Evolutionary conservation across 2,329 filamentous ascomycete genomes (phyloP).

Genomic region (Penicillium psychrosexuale): DNA sequence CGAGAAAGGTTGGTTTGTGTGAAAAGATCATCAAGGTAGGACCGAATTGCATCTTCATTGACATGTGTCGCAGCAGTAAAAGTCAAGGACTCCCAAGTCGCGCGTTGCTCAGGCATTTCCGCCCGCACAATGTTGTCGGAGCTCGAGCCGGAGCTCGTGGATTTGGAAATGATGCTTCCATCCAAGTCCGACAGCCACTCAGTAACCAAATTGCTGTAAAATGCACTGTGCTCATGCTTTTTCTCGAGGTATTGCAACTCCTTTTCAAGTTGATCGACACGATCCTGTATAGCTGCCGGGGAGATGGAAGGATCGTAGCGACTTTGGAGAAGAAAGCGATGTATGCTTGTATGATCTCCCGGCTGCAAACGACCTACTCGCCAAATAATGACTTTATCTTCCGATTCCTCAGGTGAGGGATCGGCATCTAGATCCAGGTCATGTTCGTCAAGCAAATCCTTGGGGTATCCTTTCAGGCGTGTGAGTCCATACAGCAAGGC

Average conservation of each 20-base stretch:
- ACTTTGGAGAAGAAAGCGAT: constrained; percentile 54
- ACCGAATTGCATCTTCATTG: constrained; percentile 46
- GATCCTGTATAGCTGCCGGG: constrained; percentile 44
- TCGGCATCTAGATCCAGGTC: constrained; percentile 26
- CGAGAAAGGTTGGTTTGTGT: constrained; percentile 38
- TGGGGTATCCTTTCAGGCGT: constrained; percentile 36
- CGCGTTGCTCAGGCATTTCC: constrained; percentile 54
- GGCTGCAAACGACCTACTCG: constrained; percentile 21
- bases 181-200: constrained; percentile 50
- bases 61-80: constrained; percentile 49
- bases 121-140: constrained; percentile 52
- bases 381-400: constrained; percentile 28
- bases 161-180: constrained; percentile 13
- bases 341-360: constrained; percentile 44
- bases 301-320: constrained; percentile 55
- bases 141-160: constrained; percentile 29
- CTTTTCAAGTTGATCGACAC: constrained; percentile 48
- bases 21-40: constrained; percentile 55
- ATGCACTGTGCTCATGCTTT: constrained; percentile 55
- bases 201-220: constrained; percentile 56
- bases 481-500: constrained; percentile 39
- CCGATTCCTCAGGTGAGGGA: constrained; percentile 3
- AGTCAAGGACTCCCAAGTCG: constrained; percentile 56
- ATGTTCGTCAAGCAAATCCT: constrained; percentile 37
- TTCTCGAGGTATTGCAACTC: constrained; percentile 51